Base-by-base conservation (phyloP, 768 basidiomycete species). In the Termitomyces sp. region DNA sequence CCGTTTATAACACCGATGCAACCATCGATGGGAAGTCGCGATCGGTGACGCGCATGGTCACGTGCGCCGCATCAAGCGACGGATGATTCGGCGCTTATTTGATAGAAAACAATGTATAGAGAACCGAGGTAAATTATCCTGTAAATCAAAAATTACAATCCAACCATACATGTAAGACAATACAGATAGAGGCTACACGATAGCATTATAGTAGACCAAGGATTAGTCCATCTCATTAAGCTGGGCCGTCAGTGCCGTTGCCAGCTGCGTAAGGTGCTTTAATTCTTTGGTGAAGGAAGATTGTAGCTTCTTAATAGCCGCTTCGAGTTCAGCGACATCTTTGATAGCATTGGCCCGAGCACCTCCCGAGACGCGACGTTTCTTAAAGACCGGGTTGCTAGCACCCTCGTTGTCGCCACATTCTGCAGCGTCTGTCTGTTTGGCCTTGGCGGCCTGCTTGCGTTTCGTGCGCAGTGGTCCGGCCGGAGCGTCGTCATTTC, bases 241-340 rank as follows among this genome's bases (percentile, higher is more conserved):
- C 51, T 69, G 68, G 21, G 70, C 59, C 48, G 71, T 50, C 49
- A 67, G 50, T 11, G 58, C 65, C 23, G 71, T 66, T 17, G 65
- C 62, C 28, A 72, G 60, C n/a, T 63, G 61, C 49, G 67, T 67
- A 58, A 76, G 67, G 59, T 70, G 70, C 47, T 73, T 68, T 52
- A 75, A 59, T 46, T 76, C 76, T 47, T 68, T 71, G 23, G 64
- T 57, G 48, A 71, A 67, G 11, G 67, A 65, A 12, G 60, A 52
- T 49, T 75, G 71, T 21, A 76, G 59, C 45, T 70, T 71, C 59
- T 68, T 70, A 44, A 73, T 61, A 28, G 71, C 67, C 3, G 64
- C 66, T 57, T 75, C 73, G 39, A 76, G 63, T 19, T 76, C 74
- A 37, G 51, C 63, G 19, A 75, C 64, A 39, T 68, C 67, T 55